These are phyloP conservation scores for Penicillium arizonense DNA, from an alignment of 495 filamentous ascomycete species.

Conservation along the genomic window DNA sequence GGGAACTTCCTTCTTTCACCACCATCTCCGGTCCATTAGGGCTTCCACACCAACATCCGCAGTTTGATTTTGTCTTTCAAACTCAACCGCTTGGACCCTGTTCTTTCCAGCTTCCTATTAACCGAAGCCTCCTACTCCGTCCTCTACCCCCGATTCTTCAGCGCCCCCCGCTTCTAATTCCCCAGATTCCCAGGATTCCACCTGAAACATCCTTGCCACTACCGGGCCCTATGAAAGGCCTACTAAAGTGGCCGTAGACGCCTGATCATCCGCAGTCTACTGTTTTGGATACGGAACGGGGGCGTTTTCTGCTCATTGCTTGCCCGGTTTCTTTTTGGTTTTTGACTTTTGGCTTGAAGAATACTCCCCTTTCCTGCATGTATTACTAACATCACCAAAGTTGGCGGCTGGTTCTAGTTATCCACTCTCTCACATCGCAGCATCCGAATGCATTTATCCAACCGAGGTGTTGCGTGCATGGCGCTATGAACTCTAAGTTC, in stretches of 20 bases:
- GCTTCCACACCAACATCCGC: constrained; percentile 9
- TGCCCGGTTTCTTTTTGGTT: too few relatives aligned
- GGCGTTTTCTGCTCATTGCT: not conserved
- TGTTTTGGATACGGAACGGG: constrained; percentile 15
- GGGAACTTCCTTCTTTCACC: constrained; percentile 6
- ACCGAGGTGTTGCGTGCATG: constrained; percentile 8
- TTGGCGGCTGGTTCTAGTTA: too few relatives aligned
- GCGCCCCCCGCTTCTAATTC: too few relatives aligned
- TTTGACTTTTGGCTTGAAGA: too few relatives aligned
- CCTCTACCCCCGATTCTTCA: too few relatives aligned
- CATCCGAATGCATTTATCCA: constrained; percentile 12
- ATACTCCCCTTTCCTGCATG: too few relatives aligned
- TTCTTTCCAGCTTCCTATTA: too few relatives aligned
- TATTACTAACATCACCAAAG: too few relatives aligned
- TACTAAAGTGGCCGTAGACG: not conserved
- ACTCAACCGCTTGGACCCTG: too few relatives aligned
- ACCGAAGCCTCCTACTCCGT: too few relatives aligned
- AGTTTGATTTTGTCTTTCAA: not conserved
- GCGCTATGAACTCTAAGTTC: not conserved
- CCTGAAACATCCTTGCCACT: not conserved
- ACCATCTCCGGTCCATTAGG: constrained; percentile 6
- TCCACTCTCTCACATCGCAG: too few relatives aligned
- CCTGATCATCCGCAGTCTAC: constrained; percentile 4
- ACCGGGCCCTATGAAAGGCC: not conserved
- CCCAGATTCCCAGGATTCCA: not conserved